These are phyloP conservation scores for Chytridiales sp. DNA, from an alignment of 371 early-diverging fungal species.

Conservation along the genomic window DNA sequence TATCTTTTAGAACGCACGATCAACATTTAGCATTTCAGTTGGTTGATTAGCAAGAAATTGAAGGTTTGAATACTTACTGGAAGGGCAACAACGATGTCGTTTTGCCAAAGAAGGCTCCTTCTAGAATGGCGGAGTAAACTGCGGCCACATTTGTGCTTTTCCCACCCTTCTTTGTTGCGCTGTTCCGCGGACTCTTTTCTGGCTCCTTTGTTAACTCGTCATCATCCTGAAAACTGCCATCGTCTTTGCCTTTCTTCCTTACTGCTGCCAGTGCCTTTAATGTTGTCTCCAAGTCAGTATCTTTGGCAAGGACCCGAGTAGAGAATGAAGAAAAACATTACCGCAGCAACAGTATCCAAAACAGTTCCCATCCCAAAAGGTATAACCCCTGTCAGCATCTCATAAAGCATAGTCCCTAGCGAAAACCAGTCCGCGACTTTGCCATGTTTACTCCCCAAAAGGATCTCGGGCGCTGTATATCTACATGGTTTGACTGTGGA, in stretches of 20 bases:
- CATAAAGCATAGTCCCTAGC: constrained; percentile 24
- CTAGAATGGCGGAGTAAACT: neutral
- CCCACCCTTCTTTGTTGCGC: neutral
- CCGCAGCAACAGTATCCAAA: constrained; percentile 22
- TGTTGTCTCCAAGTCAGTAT: neutral
- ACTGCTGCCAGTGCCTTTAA: neutral
- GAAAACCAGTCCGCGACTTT: constrained; percentile 22
- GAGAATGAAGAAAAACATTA: neutral
- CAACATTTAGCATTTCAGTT: neutral
- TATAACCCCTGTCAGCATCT: constrained; percentile 22
- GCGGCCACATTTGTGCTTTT: neutral
- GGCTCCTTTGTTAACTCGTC: no score
- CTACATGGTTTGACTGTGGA: constrained; percentile 3
- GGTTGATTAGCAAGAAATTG: no score
- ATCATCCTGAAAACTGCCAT: no score
- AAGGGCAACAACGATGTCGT: constrained; percentile 4
- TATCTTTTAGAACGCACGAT: constrained; percentile 4
- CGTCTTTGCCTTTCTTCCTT: constrained; percentile 5
- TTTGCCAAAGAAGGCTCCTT: constrained; percentile 3
- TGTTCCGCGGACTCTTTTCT: constrained; percentile 4
- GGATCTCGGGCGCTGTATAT: constrained; percentile 27
- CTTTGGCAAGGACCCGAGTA: neutral
- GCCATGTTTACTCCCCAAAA: constrained; percentile 18
- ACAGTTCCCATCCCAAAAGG: constrained; percentile 26
- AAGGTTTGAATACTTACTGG: neutral